phyloP scores from a whole-genome alignment of 106 monocot genomes.

The Hemerocallis citrina region DNA sequence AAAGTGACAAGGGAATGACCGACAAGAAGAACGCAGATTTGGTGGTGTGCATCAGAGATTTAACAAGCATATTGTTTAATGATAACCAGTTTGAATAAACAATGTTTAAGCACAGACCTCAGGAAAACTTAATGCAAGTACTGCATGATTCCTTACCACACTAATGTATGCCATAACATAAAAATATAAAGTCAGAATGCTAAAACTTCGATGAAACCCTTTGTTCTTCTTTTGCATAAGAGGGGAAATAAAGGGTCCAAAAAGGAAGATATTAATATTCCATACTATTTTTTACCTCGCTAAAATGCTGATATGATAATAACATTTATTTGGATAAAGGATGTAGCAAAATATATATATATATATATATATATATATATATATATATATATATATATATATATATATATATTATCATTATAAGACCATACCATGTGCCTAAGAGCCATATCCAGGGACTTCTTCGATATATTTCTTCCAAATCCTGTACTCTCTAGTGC shows the following conservation, averaged over 20 bases:
- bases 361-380: no score
- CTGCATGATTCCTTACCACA: no score
- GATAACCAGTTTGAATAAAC: neutral
- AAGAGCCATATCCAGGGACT: slow-evolving; percentile 88
- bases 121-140: no score
- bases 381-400: no score
- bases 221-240: neutral
- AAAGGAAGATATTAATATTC: neutral
- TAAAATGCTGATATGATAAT: neutral
- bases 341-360: neutral
- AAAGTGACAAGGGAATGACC: neutral
- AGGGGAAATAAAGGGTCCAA: neutral
- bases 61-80: no score
- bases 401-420: no score
- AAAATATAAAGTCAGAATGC: neutral
- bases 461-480: slow-evolving; percentile 85
- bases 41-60: neutral
- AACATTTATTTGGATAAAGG: neutral
- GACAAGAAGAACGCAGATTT: neutral
- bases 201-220: neutral
- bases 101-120: neutral
- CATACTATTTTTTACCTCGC: no score
- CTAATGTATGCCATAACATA: no score
- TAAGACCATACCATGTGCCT: slow-evolving; percentile 73
- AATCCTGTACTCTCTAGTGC: slow-evolving; percentile 64